Base-by-base conservation (phyloP, 257 asterid genomes). In the Solanum ossicruentum region DNA sequence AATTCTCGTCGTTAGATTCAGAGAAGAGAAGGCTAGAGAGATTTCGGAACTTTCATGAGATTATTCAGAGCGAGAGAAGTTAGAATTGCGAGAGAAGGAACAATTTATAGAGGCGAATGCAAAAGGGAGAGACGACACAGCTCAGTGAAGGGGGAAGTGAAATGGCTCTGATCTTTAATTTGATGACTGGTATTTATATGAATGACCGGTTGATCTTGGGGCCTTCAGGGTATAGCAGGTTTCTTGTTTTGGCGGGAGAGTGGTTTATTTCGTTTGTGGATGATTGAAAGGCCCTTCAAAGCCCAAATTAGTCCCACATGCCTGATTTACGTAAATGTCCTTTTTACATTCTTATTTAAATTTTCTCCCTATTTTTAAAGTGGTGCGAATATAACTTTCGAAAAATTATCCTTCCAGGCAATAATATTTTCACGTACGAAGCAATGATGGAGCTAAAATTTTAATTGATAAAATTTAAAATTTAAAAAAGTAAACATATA, bases 181-280 rank as follows among this genome's bases (percentile, higher is more conserved):
- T 75, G 61, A 15, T 75, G 52, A 39, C 16, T 6, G 16, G 20
- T 3, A 41, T 73, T 78, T 86, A 86, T 88, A 86, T 2, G 32
- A 4, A 6, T 77, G 57, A 84, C 90, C 80, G 85, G 89, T 54
- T 60, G 17, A 49, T 28, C 55, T 21, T 49, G 21, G 21, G 32
- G 54, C 45, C 8, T 47, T 84, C 86, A 51, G 71, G 87, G 32
- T 51, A 80, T 81, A 73, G 85, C 88, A 85, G 66, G 88, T 87
- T 84, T 32, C 43, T 55, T 17, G 8, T 52, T 86, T 89, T 89
- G 91, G 91, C 91, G 90, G 90, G 90, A 89, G 89, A 43, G 15
- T 23, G 15, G 61, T 49, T 75, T 75, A 26, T 75, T 75, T 75
- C 82, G n/a, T 75, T 75, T 51, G 45, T 49, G 45, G 45, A 75